Evolutionary conservation across 305 asterid genomes (phyloP).

Genomic region (Ilex paraguariensis): DNA sequence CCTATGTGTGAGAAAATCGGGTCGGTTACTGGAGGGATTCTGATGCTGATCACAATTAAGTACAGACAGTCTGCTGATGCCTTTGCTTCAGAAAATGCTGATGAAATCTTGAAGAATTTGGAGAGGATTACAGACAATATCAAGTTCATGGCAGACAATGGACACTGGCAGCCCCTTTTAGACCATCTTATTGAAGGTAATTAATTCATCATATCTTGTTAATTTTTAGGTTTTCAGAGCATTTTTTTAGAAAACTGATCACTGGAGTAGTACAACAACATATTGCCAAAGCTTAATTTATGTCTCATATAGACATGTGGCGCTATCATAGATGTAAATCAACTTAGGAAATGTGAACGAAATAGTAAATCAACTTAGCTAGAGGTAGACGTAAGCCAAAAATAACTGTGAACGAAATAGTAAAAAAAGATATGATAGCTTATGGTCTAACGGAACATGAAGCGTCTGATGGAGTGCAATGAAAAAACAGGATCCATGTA

Average conservation of each 20-base stretch:
- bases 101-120: conserved; percentile 56
- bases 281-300: too few species aligned
- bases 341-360: too few species aligned
- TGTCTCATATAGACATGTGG: too few species aligned
- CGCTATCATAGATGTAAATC: too few species aligned
- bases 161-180: conserved; percentile 68
- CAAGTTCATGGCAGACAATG: conserved; percentile 84
- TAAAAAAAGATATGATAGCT: too few species aligned
- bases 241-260: too few species aligned
- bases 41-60: conserved; percentile 64
- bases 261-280: too few species aligned
- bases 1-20: conserved; percentile 37
- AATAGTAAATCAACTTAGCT: too few species aligned
- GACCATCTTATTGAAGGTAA: conserved; percentile 62
- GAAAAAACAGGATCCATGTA: too few species aligned
- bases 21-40: conserved; percentile 54
- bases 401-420: neutral
- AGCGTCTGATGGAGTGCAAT: too few species aligned
- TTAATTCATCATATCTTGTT: neutral
- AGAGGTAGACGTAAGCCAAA: neutral
- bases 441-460: too few species aligned
- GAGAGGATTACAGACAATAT: conserved; percentile 54
- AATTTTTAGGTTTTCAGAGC: too few species aligned
- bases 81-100: conserved; percentile 49
- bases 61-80: conserved; percentile 43